A percentile compares a stretch with the other conserved stretches of the same genome.
Conservation (phyloP, 345 rosid genomes). For the Pugionium cornutum region DNA sequence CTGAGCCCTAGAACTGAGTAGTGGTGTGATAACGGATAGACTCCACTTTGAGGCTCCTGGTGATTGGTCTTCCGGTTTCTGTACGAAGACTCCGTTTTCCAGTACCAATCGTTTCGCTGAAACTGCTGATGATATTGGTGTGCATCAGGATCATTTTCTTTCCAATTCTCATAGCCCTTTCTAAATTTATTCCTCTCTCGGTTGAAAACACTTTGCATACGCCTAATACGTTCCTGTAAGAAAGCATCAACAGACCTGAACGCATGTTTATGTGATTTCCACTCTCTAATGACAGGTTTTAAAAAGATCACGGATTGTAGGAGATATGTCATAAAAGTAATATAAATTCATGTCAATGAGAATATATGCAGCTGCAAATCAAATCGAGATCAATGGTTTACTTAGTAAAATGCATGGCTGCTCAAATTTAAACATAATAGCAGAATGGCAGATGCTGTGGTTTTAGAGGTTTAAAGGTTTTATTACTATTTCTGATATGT, state of each 20-base stretch:
- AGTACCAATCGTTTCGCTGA: conserved; percentile 98
- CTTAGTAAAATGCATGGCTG: not conserved
- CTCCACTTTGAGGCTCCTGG: conserved; percentile 56
- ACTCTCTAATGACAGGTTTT: not conserved
- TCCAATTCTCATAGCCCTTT: conserved; percentile 82
- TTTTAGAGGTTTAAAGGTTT: too few relatives aligned
- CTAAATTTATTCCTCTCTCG: conserved; percentile 77
- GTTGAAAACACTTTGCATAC: conserved; percentile 96
- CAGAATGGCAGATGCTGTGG: too few relatives aligned
- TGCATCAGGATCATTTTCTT: conserved; percentile 59
- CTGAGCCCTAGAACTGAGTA: conserved; percentile 88
- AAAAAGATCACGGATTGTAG: not conserved
- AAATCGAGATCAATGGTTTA: too few relatives aligned
- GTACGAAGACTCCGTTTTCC: conserved; percentile 74
- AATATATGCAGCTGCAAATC: too few relatives aligned
- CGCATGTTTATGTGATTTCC: conserved; percentile 13
- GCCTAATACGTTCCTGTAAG: conserved; percentile 87
- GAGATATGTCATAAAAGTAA: not conserved
- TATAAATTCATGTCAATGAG: not conserved
- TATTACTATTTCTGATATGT: too few relatives aligned
- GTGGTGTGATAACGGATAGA: conserved; percentile 80
- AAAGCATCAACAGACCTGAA: conserved; percentile 17
- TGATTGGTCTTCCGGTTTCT: conserved; percentile 61
- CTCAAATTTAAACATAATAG: not conserved
- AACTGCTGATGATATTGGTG: conserved; percentile 74